Evolutionary conservation across 2,329 filamentous ascomycete species (phyloP), one percentile per base, ranked within the genome.

Genomic region (Coniosporium tulheliwenetii): DNA sequence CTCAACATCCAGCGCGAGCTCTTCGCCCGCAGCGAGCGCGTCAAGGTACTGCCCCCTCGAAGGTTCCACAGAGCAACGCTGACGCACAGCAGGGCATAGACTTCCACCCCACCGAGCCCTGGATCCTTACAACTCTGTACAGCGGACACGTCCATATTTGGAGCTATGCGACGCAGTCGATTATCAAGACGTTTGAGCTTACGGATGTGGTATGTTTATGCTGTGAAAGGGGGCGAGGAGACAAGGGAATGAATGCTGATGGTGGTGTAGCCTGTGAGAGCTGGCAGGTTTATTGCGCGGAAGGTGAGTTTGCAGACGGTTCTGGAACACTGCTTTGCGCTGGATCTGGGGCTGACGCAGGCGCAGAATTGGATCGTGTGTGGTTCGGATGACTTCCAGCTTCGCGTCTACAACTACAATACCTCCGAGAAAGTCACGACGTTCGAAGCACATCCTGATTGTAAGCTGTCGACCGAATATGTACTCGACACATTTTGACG

Each of bases 91-190:
- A 38, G 69, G 82, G 83, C 59, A 86, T 94, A 63, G 89, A 96
- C 69, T 96, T 95, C 62, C 89, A 96, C 61, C 87, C 86, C 13
- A 42, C 40, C 4, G 40, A 42, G 14, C 40, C 40, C n/a, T 42
- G 40, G 75, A 79, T 81, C 48, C 75, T 96, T 56, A 95, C 89
- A 30, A 96, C 91, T 16, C 70, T 98, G 48, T 98, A 98, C 66
- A 94, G 85, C 69, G 86, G 91, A 62, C 89, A 96, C 70, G 91
- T 93, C 60, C 93, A 96, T 69, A 96, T 98, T 60, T 96, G 91
- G 87, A 95, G 89, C 30, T 94, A 93, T 64, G 89, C 93, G 66
- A 93, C 86, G 39, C 86, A 93, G 65, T 82, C 87, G 48, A 87
- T 96, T 48, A 85, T 98, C 66, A 96, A 96, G 72, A 95, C 89